Evolutionary conservation across 78 protist species (phyloP).

Genomic region (Dictyostelium purpureum): DNA sequence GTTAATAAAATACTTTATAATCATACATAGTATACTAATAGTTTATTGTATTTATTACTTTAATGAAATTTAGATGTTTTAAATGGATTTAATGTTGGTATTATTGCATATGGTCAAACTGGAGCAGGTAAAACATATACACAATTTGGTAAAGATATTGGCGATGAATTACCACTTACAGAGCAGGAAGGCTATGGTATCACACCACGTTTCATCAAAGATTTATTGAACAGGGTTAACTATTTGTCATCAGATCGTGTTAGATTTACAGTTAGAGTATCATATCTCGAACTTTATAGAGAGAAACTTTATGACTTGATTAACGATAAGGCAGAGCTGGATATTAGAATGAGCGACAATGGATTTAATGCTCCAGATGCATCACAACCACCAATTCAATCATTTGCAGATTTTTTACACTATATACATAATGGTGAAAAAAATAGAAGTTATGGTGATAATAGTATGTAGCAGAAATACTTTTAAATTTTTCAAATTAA

Average conservation of each 20-base stretch:
- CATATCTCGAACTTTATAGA: constrained; percentile 17
- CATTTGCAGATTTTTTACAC: not conserved
- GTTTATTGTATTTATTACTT: too few relatives aligned
- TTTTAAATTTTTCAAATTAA: too few relatives aligned
- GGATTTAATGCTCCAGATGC: constrained; percentile 16
- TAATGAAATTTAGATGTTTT: not conserved
- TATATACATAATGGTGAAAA: not conserved
- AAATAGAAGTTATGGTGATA: not conserved
- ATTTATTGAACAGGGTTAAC: not conserved
- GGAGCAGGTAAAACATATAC: constrained; percentile 83
- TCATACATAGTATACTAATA: not conserved
- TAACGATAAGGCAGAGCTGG: not conserved
- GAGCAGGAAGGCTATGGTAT: constrained; percentile 40
- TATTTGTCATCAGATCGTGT: not conserved
- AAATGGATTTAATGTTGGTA: constrained; percentile 65
- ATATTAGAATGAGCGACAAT: not conserved
- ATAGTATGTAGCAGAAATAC: not conserved
- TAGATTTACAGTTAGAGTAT: not conserved
- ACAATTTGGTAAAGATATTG: not conserved
- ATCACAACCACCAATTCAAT: not conserved
- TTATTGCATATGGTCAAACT: constrained; percentile 76
- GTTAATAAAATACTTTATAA: too few relatives aligned
- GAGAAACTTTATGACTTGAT: constrained; percentile 66
- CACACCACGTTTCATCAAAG: constrained; percentile 35
- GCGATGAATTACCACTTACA: not conserved